A percentile compares a stretch with the other conserved stretches of the same genome.
These are phyloP conservation scores for Fusarium sp. DNA, from an alignment of 2,329 filamentous ascomycete species.

Conservation along the genomic window DNA sequence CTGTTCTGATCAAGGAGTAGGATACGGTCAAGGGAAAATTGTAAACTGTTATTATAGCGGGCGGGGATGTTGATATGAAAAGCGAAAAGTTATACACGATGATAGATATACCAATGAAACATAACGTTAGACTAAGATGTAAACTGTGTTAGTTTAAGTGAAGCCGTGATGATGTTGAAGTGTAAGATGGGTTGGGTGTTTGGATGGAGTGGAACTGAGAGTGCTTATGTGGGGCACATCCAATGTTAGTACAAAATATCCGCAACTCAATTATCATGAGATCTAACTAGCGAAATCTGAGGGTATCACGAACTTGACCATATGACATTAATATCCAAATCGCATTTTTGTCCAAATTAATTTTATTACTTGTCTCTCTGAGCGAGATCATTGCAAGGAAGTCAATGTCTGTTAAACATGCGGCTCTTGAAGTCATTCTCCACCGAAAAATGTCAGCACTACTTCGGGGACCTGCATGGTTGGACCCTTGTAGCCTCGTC, in stretches of 20 bases:
- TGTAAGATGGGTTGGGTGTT: not conserved
- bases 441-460: no score
- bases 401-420: not conserved
- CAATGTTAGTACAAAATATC: not conserved
- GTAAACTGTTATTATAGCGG: not conserved
- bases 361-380: no score
- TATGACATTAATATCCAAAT: no score
- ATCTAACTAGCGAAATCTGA: no score
- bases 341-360: no score
- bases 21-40: not conserved
- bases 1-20: conserved; percentile 48
- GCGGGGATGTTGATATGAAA: not conserved
- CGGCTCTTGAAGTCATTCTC: no score
- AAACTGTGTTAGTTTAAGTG: not conserved
- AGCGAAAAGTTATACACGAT: conserved; percentile 9
- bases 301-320: no score
- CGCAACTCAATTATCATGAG: no score
- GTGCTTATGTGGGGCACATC: not conserved
- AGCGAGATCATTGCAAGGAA: no score
- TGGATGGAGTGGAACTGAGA: not conserved
- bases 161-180: not conserved
- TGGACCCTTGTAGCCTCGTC: no score
- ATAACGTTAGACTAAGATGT: not conserved
- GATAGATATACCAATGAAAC: conserved; percentile 11
- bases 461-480: no score